phyloP scores from a whole-genome alignment of 164 flowering plant species.

The Vitis amurensis region DNA sequence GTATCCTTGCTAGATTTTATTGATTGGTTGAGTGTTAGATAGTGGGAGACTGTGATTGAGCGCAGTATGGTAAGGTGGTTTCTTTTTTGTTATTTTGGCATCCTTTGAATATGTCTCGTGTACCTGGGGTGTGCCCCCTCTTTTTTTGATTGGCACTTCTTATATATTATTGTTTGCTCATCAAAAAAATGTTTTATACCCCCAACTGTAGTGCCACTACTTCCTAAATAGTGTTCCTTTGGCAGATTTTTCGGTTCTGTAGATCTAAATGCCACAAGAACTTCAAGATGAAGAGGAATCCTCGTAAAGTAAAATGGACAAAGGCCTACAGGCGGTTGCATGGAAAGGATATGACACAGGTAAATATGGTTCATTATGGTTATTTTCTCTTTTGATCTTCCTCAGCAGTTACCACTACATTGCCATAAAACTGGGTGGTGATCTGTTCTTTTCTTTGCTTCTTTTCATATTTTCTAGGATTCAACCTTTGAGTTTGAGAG shows the following conservation, averaged over 20 bases:
- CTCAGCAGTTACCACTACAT: not conserved
- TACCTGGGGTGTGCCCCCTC: too few species aligned
- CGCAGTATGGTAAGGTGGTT: too few species aligned
- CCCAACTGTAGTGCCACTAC: not conserved
- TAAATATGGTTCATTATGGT: slow-evolving; percentile 9
- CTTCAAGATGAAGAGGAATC: slow-evolving; percentile 96
- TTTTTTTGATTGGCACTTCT: too few species aligned
- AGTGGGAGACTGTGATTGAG: too few species aligned
- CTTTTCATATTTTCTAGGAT: slow-evolving; percentile 33
- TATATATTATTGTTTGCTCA: too few species aligned
- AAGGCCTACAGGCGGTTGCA: slow-evolving; percentile 81
- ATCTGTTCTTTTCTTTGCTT: not conserved
- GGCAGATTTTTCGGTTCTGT: slow-evolving; percentile 84
- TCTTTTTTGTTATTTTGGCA: too few species aligned
- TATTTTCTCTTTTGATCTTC: not conserved
- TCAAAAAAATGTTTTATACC: too few species aligned
- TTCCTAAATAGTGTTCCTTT: not conserved
- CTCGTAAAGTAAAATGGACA: slow-evolving; percentile 94
- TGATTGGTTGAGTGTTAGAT: too few species aligned
- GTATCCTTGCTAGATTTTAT: too few species aligned
- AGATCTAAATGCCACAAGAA: slow-evolving; percentile 95
- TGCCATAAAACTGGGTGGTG: not conserved
- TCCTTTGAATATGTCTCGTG: too few species aligned
- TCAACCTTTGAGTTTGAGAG: slow-evolving; percentile 72
- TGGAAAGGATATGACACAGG: slow-evolving; percentile 96